Evolutionary conservation across 495 filamentous ascomycete genomes (phyloP).

Genomic region (Darksidea phi): DNA sequence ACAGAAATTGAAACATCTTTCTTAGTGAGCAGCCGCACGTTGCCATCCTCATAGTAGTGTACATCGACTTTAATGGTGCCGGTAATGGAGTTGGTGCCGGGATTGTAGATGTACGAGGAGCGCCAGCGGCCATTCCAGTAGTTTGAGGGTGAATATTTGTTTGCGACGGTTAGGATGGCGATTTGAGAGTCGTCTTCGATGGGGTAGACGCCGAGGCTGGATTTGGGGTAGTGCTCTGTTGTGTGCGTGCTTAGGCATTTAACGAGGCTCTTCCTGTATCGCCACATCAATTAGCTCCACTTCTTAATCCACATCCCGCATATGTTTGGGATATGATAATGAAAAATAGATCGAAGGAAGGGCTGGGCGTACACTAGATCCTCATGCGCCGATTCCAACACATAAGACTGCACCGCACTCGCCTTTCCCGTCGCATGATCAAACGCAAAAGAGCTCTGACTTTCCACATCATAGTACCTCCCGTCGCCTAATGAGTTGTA

Average conservation of each 20-base stretch:
- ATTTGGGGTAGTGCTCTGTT: slow-evolving; percentile 83
- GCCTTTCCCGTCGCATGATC: slow-evolving; percentile 86
- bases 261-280: slow-evolving; percentile 69
- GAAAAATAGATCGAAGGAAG: background rate
- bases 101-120: slow-evolving; percentile 75
- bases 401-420: slow-evolving; percentile 74
- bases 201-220: slow-evolving; percentile 76
- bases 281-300: background rate
- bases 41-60: slow-evolving; percentile 99
- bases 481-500: slow-evolving; percentile 76
- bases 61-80: slow-evolving; percentile 81
- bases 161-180: slow-evolving; percentile 81
- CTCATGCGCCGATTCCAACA: slow-evolving; percentile 72
- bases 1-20: slow-evolving; percentile 68
- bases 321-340: no score
- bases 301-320: no score
- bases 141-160: slow-evolving; percentile 96
- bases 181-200: slow-evolving; percentile 71
- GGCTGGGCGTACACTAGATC: slow-evolving; percentile 67
- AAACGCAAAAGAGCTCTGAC: slow-evolving; percentile 78
- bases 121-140: slow-evolving; percentile 98
- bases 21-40: slow-evolving; percentile 83
- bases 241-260: slow-evolving; percentile 76
- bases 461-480: slow-evolving; percentile 86
- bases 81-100: slow-evolving; percentile 58